These are phyloP conservation scores for Citrus sp. DNA, from an alignment of 345 rosid species.

Conservation along the genomic window DNA sequence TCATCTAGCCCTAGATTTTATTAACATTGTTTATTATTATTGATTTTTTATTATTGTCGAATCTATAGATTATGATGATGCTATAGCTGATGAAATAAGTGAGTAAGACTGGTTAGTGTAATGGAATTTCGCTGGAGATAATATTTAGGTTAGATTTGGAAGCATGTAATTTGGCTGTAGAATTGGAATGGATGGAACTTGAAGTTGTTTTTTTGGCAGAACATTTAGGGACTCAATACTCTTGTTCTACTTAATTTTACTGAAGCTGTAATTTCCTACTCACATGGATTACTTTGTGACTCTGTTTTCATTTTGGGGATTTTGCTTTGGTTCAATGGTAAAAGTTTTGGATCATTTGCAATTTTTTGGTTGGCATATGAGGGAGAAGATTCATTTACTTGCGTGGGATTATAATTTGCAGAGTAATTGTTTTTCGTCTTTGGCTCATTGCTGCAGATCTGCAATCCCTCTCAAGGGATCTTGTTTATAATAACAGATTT, in stretches of 20 bases:
- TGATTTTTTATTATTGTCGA: neutral
- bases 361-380: neutral
- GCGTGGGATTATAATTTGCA: neutral
- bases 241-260: too few relatives aligned
- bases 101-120: neutral
- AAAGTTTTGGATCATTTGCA: neutral
- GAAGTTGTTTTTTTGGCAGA: neutral
- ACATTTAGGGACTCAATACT: neutral
- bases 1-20: neutral
- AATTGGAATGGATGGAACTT: neutral
- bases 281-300: neutral
- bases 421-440: neutral
- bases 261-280: too few relatives aligned
- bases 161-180: neutral
- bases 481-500: neutral
- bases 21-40: neutral
- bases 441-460: neutral
- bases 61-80: neutral
- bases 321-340: neutral
- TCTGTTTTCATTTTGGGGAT: neutral
- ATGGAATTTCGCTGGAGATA: neutral
- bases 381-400: neutral
- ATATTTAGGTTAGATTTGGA: neutral
- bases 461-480: neutral
- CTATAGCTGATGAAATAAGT: neutral